A percentile compares a stretch with the other conserved stretches of the same genome.
Conservation (phyloP, 768 basidiomycete genomes). For the Leccinum broughii region DNA sequence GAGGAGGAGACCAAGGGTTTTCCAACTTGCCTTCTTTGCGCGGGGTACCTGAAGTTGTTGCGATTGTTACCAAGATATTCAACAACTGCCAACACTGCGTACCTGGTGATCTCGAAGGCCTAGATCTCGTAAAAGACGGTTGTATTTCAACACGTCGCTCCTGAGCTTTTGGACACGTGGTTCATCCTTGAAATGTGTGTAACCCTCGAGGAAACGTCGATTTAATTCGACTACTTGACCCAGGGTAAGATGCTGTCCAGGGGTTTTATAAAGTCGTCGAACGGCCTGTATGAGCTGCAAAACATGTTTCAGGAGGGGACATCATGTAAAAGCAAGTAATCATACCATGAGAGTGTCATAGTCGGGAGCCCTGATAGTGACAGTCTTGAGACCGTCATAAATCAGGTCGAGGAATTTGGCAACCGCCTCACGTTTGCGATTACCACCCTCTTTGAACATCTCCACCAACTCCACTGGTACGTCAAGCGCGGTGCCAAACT, state of each 20-base stretch:
- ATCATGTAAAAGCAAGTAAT: constrained; percentile 6
- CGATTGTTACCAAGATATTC: neutral
- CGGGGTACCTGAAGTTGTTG: constrained; percentile 64
- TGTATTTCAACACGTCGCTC: constrained; percentile 83
- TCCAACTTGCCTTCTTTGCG: constrained; percentile 84
- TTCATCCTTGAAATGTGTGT: constrained; percentile 89
- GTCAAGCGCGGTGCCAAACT: constrained; percentile 89
- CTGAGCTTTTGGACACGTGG: constrained; percentile 83
- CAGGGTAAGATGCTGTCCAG: constrained; percentile 89
- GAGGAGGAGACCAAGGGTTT: constrained; percentile 76
- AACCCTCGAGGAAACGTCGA: constrained; percentile 89
- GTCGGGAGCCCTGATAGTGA: constrained; percentile 93
- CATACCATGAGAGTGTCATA: constrained; percentile 96
- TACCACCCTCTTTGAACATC: constrained; percentile 89
- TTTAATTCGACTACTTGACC: constrained; percentile 96
- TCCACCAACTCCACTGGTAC: constrained; percentile 89
- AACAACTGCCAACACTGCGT: constrained; percentile 12
- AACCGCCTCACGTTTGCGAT: constrained; percentile 87
- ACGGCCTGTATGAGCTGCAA: constrained; percentile 91
- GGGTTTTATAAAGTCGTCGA: constrained; percentile 89
- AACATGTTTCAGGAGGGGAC: constrained; percentile 5
- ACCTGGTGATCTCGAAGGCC: constrained; percentile 95
- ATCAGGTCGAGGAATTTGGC: constrained; percentile 86
- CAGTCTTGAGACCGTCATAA: constrained; percentile 92
- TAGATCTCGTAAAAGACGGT: constrained; percentile 82